Evolutionary conservation across 352 stramenopile genomes (phyloP).

Genomic region (Phytophthora hybrid): DNA sequence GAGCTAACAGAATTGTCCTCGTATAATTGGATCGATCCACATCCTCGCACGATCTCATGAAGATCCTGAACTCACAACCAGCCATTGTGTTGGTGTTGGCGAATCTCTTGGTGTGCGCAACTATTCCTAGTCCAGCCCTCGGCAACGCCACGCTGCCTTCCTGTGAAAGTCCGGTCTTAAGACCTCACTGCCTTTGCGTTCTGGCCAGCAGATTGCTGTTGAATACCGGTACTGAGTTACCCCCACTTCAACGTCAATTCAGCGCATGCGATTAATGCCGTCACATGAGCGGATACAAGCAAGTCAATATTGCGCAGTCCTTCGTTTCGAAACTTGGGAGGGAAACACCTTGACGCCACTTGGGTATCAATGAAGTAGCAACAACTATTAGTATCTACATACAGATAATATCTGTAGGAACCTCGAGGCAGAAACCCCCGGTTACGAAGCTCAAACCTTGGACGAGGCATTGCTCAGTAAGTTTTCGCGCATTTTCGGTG

Average conservation of each 20-base stretch:
- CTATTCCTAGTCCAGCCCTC: background rate
- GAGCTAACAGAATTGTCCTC: background rate
- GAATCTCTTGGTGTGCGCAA: background rate
- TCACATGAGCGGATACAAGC: background rate
- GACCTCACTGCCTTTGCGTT: background rate
- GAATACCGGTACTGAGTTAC: too few species aligned
- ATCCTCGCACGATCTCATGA: constrained; percentile 6
- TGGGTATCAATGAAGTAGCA: background rate
- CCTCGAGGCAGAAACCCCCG: too few species aligned
- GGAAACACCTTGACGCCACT: background rate
- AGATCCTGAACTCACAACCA: background rate
- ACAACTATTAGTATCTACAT: background rate
- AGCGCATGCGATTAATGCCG: too few species aligned
- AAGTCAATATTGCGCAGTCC: background rate
- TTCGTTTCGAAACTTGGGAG: background rate
- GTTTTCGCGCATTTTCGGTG: constrained; percentile 55
- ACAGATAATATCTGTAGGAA: background rate
- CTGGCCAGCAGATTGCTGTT: too few species aligned
- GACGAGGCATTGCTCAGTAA: constrained; percentile 45
- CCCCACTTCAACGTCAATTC: too few species aligned
- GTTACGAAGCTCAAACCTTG: constrained; percentile 1
- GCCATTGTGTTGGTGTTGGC: constrained; percentile 3
- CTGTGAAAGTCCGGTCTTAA: too few species aligned
- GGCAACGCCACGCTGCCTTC: constrained; percentile 24
- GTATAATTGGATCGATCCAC: constrained; percentile 7